phyloP scores from a whole-genome alignment of 345 rosid genomes.

The Melastoma malabathricum region DNA sequence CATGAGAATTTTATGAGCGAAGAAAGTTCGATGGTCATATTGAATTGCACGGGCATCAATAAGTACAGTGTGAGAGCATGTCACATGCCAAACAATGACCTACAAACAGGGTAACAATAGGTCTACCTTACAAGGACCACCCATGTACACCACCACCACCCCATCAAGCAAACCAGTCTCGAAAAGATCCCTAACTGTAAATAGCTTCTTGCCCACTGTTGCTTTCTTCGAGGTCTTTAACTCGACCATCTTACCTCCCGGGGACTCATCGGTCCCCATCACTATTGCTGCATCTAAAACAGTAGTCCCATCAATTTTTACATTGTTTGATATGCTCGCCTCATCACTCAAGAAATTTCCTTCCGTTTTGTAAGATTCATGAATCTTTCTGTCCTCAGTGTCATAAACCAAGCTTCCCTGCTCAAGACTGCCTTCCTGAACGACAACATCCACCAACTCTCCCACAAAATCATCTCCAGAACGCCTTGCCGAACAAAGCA shows the following conservation, averaged over 20 bases:
- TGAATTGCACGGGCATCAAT: neutral
- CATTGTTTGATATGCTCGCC: constrained; percentile 12
- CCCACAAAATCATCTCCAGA: constrained; percentile 3
- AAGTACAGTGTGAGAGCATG: no score
- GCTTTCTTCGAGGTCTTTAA: constrained; percentile 44
- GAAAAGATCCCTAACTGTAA: constrained; percentile 79
- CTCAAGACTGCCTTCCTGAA: constrained; percentile 5
- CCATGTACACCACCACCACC: constrained; percentile 77
- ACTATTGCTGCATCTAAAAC: no score
- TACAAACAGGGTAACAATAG: no score
- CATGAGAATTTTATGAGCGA: neutral
- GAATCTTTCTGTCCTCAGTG: neutral
- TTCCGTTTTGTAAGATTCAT: no score
- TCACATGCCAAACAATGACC: no score
- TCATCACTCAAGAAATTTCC: no score
- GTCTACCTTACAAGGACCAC: constrained; percentile 53
- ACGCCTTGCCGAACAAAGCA: neutral
- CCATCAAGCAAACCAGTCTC: constrained; percentile 91
- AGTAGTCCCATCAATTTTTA: constrained; percentile 17
- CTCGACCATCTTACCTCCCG: constrained; percentile 26
- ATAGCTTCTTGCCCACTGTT: constrained; percentile 39
- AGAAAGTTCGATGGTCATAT: neutral
- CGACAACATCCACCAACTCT: constrained; percentile 12
- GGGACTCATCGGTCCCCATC: no score
- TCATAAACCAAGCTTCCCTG: neutral